Base-by-base conservation (phyloP, 306 rosid genomes). In the Alnus glutinosa region DNA sequence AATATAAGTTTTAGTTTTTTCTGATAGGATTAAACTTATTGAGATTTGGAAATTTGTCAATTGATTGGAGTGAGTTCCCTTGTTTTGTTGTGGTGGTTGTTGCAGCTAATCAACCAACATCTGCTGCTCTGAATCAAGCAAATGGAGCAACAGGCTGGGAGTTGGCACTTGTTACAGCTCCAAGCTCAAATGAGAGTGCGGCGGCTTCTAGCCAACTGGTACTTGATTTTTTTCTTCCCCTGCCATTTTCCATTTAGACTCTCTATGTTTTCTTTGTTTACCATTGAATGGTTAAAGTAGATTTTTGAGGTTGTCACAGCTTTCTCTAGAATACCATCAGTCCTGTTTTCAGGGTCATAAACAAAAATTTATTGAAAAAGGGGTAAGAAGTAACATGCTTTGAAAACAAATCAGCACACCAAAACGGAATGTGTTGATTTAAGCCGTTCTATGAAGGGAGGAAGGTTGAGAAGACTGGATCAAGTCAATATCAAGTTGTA, bases 161-260 rank as follows among this genome's bases (percentile, higher is more conserved):
- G 86, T 84, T 96, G 86, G 98, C 99, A 44, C 99, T 96, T 76
- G 99, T 96, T 57, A 90, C 96, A 0, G 92, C 98, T 81, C 99
- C 98, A 77, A 93, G 98, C 90, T 91, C 98, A 58, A 96, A 93
- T 66, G 99, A 93, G 84, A 90, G 80, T 82, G 94, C 90, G 39
- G 9, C 89, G 0, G 77, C 93, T 63, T 82, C 94, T 83, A 96
- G 98, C 89, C 89, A 90, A 85, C 85, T 96, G 94, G 99, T 96
- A 82, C 44, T 28, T 62, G 44, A 62, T 62, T 44, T 62, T 9
- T 62, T 62, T 73, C 44, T 83, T 86, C 78, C 63, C 74, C 58
- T 71, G 39, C 64, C 51, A 67, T 47, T 76, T 75, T 55, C 13
- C 74, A 19, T 74, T 42, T n/a, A 37, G 19, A 19, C 1, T 64